Evolutionary conservation across 1,284 basidiomycete species (phyloP).

Genomic region (Schizopora paradoxa): DNA sequence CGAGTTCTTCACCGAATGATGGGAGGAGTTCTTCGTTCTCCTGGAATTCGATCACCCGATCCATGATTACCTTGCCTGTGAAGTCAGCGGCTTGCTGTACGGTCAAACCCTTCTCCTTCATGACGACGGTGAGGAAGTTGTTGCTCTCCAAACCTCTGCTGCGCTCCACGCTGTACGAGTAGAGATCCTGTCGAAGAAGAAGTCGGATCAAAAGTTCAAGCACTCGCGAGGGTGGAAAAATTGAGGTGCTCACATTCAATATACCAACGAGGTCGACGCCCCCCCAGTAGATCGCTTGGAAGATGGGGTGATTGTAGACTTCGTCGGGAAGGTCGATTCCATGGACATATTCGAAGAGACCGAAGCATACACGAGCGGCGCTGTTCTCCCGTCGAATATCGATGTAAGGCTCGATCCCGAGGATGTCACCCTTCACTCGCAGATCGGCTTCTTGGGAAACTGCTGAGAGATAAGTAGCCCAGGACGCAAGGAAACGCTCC

Average conservation of each 20-base stretch:
- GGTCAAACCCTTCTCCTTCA: slow-evolving; percentile 44
- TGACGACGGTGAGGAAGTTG: slow-evolving; percentile 62
- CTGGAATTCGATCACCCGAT: slow-evolving; percentile 44
- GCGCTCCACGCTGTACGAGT: slow-evolving; percentile 69
- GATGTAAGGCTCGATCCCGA: slow-evolving; percentile 47
- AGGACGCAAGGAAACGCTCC: slow-evolving; percentile 48
- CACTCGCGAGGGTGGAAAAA: neutral
- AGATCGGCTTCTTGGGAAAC: slow-evolving; percentile 57
- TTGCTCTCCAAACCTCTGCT: slow-evolving; percentile 54
- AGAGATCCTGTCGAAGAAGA: slow-evolving; percentile 45
- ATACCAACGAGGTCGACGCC: slow-evolving; percentile 40
- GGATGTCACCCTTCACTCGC: slow-evolving; percentile 48
- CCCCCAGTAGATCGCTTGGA: slow-evolving; percentile 32
- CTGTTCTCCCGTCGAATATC: slow-evolving; percentile 60
- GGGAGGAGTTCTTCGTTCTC: slow-evolving; percentile 30
- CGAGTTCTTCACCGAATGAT: neutral
- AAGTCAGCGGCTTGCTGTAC: slow-evolving; percentile 57
- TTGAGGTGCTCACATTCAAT: slow-evolving; percentile 33
- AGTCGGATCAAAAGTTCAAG: neutral
- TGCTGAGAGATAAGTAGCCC: slow-evolving; percentile 50
- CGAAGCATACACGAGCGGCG: slow-evolving; percentile 58
- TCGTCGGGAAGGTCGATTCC: slow-evolving; percentile 58
- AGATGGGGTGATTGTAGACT: slow-evolving; percentile 28
- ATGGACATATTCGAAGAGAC: slow-evolving; percentile 54
- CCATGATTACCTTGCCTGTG: slow-evolving; percentile 47